phyloP scores from a whole-genome alignment of 495 filamentous ascomycete genomes.

The Penicillium bovifimosum region DNA sequence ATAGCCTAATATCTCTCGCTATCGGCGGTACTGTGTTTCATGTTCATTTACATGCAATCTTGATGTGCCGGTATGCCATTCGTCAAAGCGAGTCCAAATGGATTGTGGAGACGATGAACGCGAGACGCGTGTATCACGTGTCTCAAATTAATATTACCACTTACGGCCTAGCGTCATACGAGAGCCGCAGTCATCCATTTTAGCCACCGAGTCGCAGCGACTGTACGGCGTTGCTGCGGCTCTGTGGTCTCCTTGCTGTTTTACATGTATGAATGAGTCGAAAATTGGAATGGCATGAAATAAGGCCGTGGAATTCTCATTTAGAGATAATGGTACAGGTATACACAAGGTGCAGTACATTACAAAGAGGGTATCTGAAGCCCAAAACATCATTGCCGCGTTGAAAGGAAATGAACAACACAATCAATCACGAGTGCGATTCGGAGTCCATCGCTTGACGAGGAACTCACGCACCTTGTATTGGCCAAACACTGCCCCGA shows the following conservation, averaged over 20 bases:
- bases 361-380: slow-evolving; percentile 17
- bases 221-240: background rate
- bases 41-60: background rate
- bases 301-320: background rate
- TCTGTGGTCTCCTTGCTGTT: background rate
- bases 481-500: slow-evolving; percentile 56
- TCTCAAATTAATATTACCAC: slow-evolving; percentile 27
- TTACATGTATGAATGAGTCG: background rate
- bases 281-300: background rate
- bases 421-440: slow-evolving; percentile 62
- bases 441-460: slow-evolving; percentile 76
- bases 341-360: background rate
- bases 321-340: background rate
- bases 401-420: slow-evolving; percentile 37
- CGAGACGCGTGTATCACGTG: slow-evolving; percentile 35
- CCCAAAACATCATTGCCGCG: background rate
- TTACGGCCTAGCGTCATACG: slow-evolving; percentile 18
- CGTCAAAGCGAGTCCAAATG: background rate
- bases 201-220: background rate
- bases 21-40: too few relatives aligned
- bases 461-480: slow-evolving; percentile 82
- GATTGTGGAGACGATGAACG: background rate
- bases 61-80: background rate
- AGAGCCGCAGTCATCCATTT: background rate
- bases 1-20: background rate